Percentiles rank a stretch among this genome's conserved stretches.
Conservation (phyloP, 1,284 basidiomycete genomes). For the Ganoderma lucidum region DNA sequence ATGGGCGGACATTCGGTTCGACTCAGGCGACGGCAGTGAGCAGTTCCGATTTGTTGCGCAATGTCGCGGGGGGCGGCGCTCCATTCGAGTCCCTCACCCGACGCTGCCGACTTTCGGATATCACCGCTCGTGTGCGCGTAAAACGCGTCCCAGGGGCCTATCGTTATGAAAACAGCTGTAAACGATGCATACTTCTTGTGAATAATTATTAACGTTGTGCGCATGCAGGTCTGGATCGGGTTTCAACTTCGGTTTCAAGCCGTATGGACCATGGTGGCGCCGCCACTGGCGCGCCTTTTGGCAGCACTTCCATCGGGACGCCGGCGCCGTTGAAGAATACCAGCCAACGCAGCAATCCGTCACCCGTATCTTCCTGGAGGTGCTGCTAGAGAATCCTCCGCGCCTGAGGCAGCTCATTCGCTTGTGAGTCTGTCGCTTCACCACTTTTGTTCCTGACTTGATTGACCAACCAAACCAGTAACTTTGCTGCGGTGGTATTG, state of each 20-base stretch:
- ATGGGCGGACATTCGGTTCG: too few species aligned
- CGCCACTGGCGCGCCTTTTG: conserved; percentile 13
- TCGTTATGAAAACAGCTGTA: too few species aligned
- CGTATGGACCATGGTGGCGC: conserved; percentile 21
- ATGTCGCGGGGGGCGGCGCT: too few species aligned
- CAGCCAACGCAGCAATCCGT: conserved; percentile 12
- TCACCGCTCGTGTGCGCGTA: too few species aligned
- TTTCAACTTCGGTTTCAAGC: conserved; percentile 11
- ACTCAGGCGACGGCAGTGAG: too few species aligned
- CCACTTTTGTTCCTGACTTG: too few species aligned
- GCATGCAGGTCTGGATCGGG: not conserved
- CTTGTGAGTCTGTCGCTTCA: conserved; percentile 1
- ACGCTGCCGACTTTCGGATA: too few species aligned
- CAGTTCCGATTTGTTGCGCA: too few species aligned
- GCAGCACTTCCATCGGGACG: conserved; percentile 23
- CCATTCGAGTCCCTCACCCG: too few species aligned
- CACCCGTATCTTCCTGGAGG: conserved; percentile 14
- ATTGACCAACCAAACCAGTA: not conserved
- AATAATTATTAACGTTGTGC: not conserved
- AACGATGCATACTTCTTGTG: too few species aligned
- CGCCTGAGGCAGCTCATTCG: conserved; percentile 13
- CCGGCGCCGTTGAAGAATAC: conserved; percentile 11
- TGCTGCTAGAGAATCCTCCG: conserved; percentile 13
- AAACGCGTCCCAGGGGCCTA: too few species aligned
- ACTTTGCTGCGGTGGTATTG: conserved; percentile 19